Conservation (phyloP, 371 early-diverging fungal species). For the Circinella minor region DNA sequence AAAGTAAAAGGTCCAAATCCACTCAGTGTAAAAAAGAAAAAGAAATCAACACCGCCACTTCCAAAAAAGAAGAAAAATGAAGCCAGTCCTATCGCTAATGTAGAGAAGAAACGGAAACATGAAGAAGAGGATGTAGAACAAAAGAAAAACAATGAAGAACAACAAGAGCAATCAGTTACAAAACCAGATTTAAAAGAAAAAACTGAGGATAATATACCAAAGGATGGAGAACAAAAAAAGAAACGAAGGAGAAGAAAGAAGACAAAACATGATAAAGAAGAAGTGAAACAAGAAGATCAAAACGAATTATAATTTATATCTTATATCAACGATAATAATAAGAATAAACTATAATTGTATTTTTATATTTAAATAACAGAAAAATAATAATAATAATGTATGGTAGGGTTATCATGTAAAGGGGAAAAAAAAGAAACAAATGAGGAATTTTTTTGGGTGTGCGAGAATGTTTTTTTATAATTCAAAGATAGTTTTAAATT, state of each 20-base stretch:
- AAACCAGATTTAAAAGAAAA: not conserved
- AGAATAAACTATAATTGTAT: not conserved
- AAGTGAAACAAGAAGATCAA: not conserved
- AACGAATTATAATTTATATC: not conserved
- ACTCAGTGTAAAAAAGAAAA: slow-evolving; percentile 6
- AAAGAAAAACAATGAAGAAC: not conserved
- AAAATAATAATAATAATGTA: too few species aligned
- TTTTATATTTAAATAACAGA: too few species aligned
- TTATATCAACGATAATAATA: not conserved
- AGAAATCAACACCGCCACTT: not conserved
- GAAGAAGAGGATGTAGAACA: not conserved
- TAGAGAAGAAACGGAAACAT: not conserved
- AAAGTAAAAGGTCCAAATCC: slow-evolving; percentile 13
- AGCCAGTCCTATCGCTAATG: not conserved
- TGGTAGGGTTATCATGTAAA: too few species aligned
- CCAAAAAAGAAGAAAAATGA: not conserved
- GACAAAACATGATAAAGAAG: slow-evolving; percentile 7
- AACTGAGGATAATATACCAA: slow-evolving; percentile 1
- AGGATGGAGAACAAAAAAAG: slow-evolving; percentile 2
- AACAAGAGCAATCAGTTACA: too few species aligned
- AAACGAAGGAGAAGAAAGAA: slow-evolving; percentile 8
- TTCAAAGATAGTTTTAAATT: too few species aligned
- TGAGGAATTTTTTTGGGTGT: too few species aligned
- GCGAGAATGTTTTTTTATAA: too few species aligned
- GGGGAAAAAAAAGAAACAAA: too few species aligned